Evolutionary conservation across 768 basidiomycete genomes (phyloP), one percentile per base, ranked within the genome.

Genomic region (Leccinellum luteum): DNA sequence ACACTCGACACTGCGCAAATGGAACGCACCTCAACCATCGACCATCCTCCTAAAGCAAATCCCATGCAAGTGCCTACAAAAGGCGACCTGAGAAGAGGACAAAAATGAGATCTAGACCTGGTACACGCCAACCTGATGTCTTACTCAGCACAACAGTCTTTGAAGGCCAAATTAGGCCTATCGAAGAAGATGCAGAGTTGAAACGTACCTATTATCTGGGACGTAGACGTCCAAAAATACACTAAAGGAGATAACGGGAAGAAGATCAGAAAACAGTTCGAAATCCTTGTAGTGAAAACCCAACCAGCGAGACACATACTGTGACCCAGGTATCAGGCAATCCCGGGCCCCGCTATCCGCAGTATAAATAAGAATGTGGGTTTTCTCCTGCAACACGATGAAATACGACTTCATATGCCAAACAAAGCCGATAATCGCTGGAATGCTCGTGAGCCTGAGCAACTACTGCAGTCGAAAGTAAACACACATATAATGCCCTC

Each of bases 1-100:
- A 28, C 31, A 31, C n/a, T 6, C 25, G n/a, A 38, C 31, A 21
- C 32, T 1, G n/a, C 1, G 32, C 25, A n/a, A 23, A 12, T 5
- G n/a, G 35, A 3, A 23, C 87, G 57, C 63, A 90, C 90, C 71
- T 88, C 86, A 3, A 93, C 82, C 72, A 86, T 90, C 83, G 81
- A 50, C 97, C 80, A 28, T 94, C 97, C 60, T 98, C 95, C 64
- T 92, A 69, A 30, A 54, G 58, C 56, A 52, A 65, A 73, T 5
- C 73, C 67, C 31, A 72, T 32, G 12, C 58, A 62, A 17, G 57
- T 58, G 30, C 72, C 71, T 74, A 45, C 0, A 48, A 31, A 15
- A 30, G 19, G 53, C 21, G 23, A 31, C 19, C 31, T 54, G n/a
- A 56, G 52, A 27, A 48, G 27, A 51, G 38, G 17, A 10, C 48